These are phyloP conservation scores for Xylaria nigripes DNA, from an alignment of 495 filamentous ascomycete species.

Conservation along the genomic window DNA sequence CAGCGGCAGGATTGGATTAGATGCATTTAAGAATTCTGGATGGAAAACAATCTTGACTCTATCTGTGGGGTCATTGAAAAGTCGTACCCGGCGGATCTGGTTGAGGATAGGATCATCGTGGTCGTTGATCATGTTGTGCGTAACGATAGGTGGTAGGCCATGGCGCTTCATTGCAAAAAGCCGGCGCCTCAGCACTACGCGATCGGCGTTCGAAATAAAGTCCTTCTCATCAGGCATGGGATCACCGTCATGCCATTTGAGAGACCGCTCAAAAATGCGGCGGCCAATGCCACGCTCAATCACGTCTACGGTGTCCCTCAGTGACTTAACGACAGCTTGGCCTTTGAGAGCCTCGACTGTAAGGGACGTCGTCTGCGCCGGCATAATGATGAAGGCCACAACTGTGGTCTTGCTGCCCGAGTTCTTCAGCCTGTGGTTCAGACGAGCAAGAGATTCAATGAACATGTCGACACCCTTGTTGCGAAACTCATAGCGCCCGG, in stretches of 20 bases:
- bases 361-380: slow-evolving; percentile 90
- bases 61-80: slow-evolving; percentile 92
- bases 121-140: slow-evolving; percentile 99
- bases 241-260: slow-evolving; percentile 91
- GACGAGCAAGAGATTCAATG: slow-evolving; percentile 85
- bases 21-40: slow-evolving; percentile 92
- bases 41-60: slow-evolving; percentile 98
- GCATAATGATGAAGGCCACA: slow-evolving; percentile 99
- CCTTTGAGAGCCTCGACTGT: slow-evolving; percentile 95
- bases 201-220: slow-evolving; percentile 80
- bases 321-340: slow-evolving; percentile 92
- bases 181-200: slow-evolving; percentile 82
- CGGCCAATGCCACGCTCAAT: slow-evolving; percentile 87
- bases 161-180: slow-evolving; percentile 95
- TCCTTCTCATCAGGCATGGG: slow-evolving; percentile 93
- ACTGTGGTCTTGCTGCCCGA: slow-evolving; percentile 85
- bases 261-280: slow-evolving; percentile 84
- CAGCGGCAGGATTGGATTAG: slow-evolving; percentile 87
- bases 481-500: slow-evolving; percentile 92
- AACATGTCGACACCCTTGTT: slow-evolving; percentile 99
- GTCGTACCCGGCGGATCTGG: slow-evolving; percentile 89
- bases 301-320: slow-evolving; percentile 82
- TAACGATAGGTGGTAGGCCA: slow-evolving; percentile 85
- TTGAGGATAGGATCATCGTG: slow-evolving; percentile 88
- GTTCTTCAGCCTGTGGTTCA: slow-evolving; percentile 86